phyloP scores from a whole-genome alignment of 768 basidiomycete species.

The Boletus subcaerulescens region DNA sequence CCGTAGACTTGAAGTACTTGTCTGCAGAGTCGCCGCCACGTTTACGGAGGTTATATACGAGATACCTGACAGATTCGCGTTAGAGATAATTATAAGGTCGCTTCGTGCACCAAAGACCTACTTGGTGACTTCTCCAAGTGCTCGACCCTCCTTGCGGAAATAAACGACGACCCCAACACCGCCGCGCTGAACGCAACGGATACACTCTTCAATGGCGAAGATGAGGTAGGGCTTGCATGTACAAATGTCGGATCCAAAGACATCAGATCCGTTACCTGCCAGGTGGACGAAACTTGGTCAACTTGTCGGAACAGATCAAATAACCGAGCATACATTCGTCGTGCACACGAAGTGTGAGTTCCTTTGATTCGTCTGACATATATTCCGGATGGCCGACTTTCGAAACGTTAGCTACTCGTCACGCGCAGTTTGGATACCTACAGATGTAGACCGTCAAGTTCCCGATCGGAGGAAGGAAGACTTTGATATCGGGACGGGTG shows the following conservation, averaged over 20 bases:
- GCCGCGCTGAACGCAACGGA: constrained; percentile 75
- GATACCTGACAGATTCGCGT: constrained; percentile 49
- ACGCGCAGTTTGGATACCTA: constrained; percentile 30
- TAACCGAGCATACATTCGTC: constrained; percentile 73
- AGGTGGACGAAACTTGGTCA: not conserved
- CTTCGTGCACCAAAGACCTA: constrained; percentile 32
- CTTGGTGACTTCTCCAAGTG: constrained; percentile 92
- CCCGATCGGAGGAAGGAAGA: constrained; percentile 95
- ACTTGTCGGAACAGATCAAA: not conserved
- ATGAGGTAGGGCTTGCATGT: constrained; percentile 92
- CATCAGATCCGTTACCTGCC: constrained; percentile 90
- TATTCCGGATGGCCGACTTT: constrained; percentile 82
- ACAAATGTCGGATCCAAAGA: constrained; percentile 91
- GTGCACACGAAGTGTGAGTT: constrained; percentile 85
- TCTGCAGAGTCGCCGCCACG: constrained; percentile 91
- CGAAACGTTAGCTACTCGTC: not conserved
- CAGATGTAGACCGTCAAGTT: constrained; percentile 90
- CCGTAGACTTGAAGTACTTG: constrained; percentile 92
- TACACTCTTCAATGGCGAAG: constrained; percentile 92
- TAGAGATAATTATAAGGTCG: not conserved
- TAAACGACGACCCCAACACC: constrained; percentile 94
- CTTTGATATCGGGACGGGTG: constrained; percentile 92
- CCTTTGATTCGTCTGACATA: constrained; percentile 71
- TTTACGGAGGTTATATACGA: constrained; percentile 96
- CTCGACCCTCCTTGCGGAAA: constrained; percentile 92